Percentiles rank a stretch among this genome's conserved stretches.
Conservation (phyloP, 2,329 filamentous ascomycete species). For the Xylariaceae sp. region DNA sequence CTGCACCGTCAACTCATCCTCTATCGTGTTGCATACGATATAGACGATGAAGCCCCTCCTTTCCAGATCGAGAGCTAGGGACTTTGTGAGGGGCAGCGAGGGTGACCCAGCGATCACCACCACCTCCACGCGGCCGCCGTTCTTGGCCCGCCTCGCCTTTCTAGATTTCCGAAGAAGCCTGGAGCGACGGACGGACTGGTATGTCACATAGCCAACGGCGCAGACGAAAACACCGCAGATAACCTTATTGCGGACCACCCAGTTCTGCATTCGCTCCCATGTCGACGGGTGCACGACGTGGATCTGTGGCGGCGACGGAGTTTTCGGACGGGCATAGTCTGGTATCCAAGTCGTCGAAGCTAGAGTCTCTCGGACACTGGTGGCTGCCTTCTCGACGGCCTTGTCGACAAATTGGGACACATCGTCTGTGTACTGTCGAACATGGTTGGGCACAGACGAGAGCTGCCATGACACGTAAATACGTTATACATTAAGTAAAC, state of each 20-base stretch:
- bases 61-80: conserved; percentile 80
- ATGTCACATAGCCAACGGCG: conserved; percentile 60
- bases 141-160: conserved; percentile 70
- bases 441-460: conserved; percentile 52
- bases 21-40: conserved; percentile 75
- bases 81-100: conserved; percentile 74
- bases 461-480: conserved; percentile 35
- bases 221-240: conserved; percentile 66
- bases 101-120: conserved; percentile 84
- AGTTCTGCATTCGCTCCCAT: conserved; percentile 57
- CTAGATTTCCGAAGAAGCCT: conserved; percentile 61
- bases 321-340: conserved; percentile 55
- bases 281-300: conserved; percentile 32
- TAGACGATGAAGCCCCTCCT: conserved; percentile 90
- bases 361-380: conserved; percentile 62
- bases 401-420: conserved; percentile 76
- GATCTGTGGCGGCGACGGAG: conserved; percentile 40
- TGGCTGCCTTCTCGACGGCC: conserved; percentile 71
- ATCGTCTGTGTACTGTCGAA: conserved; percentile 64
- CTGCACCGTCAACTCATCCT: conserved; percentile 77
- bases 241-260: conserved; percentile 67
- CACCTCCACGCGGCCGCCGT: conserved; percentile 83
- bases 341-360: conserved; percentile 68
- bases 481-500: background rate
- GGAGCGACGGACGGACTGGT: conserved; percentile 44